phyloP scores from a whole-genome alignment of 2,329 filamentous ascomycete species.

The Penicillium olsonii region DNA sequence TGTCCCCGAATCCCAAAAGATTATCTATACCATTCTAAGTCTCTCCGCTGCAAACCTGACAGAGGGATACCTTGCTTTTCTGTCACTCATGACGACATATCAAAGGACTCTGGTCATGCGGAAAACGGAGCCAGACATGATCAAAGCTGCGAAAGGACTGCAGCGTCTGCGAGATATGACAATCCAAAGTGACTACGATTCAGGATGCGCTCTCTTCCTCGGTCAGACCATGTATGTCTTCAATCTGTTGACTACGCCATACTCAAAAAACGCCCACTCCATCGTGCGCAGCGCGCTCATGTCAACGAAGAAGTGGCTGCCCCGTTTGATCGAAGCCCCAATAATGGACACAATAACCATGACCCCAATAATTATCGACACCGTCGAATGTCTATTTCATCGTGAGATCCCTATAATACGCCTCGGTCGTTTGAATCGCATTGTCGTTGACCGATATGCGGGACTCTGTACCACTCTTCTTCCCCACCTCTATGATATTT shows the following conservation, averaged over 20 bases:
- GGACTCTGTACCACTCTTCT: constrained; percentile 33
- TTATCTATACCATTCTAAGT: constrained; percentile 18
- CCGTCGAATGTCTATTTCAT: constrained; percentile 30
- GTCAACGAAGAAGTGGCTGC: constrained; percentile 30
- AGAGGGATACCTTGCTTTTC: constrained; percentile 25
- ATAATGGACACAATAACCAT: constrained; percentile 32
- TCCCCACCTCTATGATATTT: constrained; percentile 35
- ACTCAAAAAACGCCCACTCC: constrained; percentile 23
- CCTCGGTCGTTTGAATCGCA: constrained; percentile 16
- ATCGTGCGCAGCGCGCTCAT: constrained; percentile 33
- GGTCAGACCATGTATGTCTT: constrained; percentile 32
- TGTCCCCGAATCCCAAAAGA: constrained; percentile 16
- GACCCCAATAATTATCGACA: constrained; percentile 34
- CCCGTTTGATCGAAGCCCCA: constrained; percentile 22
- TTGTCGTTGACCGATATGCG: constrained; percentile 31
- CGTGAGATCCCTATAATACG: constrained; percentile 35
- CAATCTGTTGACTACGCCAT: constrained; percentile 29
- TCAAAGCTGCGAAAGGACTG: constrained; percentile 22
- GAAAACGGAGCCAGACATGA: constrained; percentile 20
- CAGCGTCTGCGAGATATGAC: constrained; percentile 21
- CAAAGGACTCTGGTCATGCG: constrained; percentile 24
- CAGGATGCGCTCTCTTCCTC: constrained; percentile 25
- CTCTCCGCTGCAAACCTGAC: constrained; percentile 20
- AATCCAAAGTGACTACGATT: constrained; percentile 25
- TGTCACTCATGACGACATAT: constrained; percentile 25